Percentiles rank a stretch among this genome's conserved stretches.
These are phyloP conservation scores for Biscutella laevigata DNA, from an alignment of 441 rosid species.

Conservation along the genomic window DNA sequence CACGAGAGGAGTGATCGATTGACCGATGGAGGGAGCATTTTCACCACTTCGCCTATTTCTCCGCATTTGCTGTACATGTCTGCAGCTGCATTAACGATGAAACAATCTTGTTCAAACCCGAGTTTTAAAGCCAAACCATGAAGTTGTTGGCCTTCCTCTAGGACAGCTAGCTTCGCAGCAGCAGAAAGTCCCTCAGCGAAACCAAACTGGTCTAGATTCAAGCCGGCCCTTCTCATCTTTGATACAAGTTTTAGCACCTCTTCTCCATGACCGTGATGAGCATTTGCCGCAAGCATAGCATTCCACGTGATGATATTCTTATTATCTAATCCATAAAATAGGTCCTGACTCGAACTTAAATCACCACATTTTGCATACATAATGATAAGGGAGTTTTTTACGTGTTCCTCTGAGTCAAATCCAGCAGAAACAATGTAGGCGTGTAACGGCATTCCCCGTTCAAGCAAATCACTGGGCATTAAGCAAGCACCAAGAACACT, in stretches of 20 bases:
- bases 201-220: slow-evolving; percentile 63
- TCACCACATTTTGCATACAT: slow-evolving; percentile 83
- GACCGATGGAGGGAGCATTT: slow-evolving; percentile 39
- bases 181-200: slow-evolving; percentile 71
- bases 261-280: slow-evolving; percentile 55
- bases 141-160: slow-evolving; percentile 86
- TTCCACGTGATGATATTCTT: slow-evolving; percentile 60
- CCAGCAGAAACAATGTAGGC: slow-evolving; percentile 44
- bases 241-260: slow-evolving; percentile 57
- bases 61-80: slow-evolving; percentile 94
- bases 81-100: slow-evolving; percentile 55
- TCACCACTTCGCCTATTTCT: slow-evolving; percentile 52
- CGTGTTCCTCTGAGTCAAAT: slow-evolving; percentile 45
- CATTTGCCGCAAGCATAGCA: slow-evolving; percentile 60
- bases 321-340: slow-evolving; percentile 38
- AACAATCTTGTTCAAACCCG: slow-evolving; percentile 49
- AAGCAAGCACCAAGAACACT: slow-evolving; percentile 62
- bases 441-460: slow-evolving; percentile 57
- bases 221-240: slow-evolving; percentile 43
- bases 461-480: slow-evolving; percentile 35
- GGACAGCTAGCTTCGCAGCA: slow-evolving; percentile 57
- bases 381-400: slow-evolving; percentile 62
- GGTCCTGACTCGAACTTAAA: slow-evolving; percentile 42
- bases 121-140: slow-evolving; percentile 56
- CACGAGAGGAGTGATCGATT: slow-evolving; percentile 50